A percentile compares a stretch with the other conserved stretches of the same genome.
Conservation (phyloP, 768 basidiomycete genomes). For the Lactarius tabidus region DNA sequence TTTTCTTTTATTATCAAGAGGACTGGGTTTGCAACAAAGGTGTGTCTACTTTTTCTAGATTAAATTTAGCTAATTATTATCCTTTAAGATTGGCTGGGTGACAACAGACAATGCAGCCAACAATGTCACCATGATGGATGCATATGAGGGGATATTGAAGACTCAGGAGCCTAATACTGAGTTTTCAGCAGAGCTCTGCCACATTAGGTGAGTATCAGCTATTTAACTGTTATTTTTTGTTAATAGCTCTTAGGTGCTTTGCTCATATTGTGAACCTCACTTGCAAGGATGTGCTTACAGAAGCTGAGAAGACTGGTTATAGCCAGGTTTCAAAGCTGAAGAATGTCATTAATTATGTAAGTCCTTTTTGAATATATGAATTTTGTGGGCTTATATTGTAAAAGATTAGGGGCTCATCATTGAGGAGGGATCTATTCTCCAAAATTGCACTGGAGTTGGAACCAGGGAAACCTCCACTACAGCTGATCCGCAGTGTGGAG, state of each 20-base stretch:
- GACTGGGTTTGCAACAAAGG: not conserved
- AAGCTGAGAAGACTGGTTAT: not conserved
- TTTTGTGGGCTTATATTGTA: not conserved
- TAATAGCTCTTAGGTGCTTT: slow-evolving; percentile 1
- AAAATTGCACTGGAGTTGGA: not conserved
- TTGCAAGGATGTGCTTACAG: not conserved
- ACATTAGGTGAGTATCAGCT: not conserved
- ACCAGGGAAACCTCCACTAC: too few relatives aligned
- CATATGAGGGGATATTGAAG: not conserved
- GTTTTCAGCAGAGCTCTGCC: not conserved
- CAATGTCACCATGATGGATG: not conserved
- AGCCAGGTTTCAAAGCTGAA: not conserved
- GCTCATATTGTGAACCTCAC: slow-evolving; percentile 3
- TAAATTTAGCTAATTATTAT: not conserved
- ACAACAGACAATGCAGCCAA: slow-evolving; percentile 4
- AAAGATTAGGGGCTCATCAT: not conserved
- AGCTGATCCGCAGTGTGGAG: too few relatives aligned
- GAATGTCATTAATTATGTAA: not conserved
- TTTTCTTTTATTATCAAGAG: not conserved
- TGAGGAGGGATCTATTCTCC: not conserved
- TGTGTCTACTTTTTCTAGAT: not conserved
- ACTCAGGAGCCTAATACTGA: not conserved
- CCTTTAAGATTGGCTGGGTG: not conserved
- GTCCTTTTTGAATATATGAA: not conserved
- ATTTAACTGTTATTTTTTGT: not conserved